Evolutionary conservation across 352 stramenopile genomes (phyloP), one percentile per base, ranked within the genome.

Genomic region (Peronosclerospora sorghi): DNA sequence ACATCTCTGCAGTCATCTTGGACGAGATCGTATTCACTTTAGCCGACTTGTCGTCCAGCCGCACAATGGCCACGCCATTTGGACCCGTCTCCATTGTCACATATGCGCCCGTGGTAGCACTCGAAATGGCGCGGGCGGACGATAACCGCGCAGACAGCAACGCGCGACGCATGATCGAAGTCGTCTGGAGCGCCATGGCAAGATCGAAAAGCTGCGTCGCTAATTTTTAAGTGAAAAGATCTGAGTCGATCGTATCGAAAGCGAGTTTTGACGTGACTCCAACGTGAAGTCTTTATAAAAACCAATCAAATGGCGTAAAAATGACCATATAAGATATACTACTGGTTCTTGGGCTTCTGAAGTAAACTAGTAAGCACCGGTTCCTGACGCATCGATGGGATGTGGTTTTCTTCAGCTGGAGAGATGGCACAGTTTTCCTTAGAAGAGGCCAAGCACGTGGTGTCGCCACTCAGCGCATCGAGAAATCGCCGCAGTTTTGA

Each of bases 11-110:
- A 43, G 79, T 88, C 49, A 97, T 74, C 36, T 83, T 86, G 62
- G 91, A 85, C 53, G 73, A 95, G 45, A 97, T 82, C 14, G 89
- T 95, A 66, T 97, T 97, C 39, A 97, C 85, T 42, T 87, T 92
- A 53, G 92, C 77, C 12, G 65, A 50, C 48, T 92, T 92, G 56
- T 93, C 83, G 54, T 97, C 88, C 48, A 97, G 83, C 14, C 83
- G 81, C 51, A 97, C 77, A 36, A 97, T 72, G 14, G 91, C 88
- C 8, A 97, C 86, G 41, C 88, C 88, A 37, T 89, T 74, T 2
- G 65, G 41, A 15, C 76, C 82, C 23, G 90, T 76, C 62, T 97
- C 83, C 24, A 96, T 70, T 39, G 87, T 94, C 40, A 90, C 59
- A 61, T 86, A 97, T 42, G 88, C 62, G 32, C 77, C 73, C 14